phyloP scores from a whole-genome alignment of 306 rosid species.

The Alnus glutinosa region DNA sequence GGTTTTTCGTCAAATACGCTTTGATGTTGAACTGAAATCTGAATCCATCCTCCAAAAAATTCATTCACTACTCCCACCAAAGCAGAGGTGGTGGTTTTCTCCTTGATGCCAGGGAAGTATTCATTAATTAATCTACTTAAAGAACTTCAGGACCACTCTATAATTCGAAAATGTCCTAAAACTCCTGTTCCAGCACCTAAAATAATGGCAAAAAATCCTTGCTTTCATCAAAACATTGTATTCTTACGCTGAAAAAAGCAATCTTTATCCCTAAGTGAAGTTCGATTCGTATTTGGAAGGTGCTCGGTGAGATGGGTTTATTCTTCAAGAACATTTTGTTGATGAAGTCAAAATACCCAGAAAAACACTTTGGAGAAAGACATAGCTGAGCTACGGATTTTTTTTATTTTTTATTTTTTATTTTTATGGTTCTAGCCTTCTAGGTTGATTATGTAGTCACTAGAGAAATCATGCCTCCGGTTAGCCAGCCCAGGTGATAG shows the following conservation, averaged over 20 bases:
- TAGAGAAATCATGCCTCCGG: too few species aligned
- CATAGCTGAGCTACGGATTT: background rate
- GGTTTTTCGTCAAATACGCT: background rate
- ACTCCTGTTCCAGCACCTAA: slow-evolving; percentile 11
- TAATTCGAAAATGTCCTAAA: slow-evolving; percentile 11
- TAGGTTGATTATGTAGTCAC: background rate
- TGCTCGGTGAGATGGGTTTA: background rate
- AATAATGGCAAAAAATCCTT: background rate
- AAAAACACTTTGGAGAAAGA: background rate
- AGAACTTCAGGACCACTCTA: slow-evolving; percentile 7
- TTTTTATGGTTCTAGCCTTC: background rate
- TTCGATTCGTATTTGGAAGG: background rate
- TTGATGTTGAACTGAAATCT: background rate
- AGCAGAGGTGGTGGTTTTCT: background rate
- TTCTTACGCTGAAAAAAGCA: background rate
- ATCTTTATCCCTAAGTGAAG: background rate
- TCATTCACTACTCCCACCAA: slow-evolving; percentile 6
- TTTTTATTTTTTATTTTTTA: background rate
- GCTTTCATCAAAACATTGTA: background rate
- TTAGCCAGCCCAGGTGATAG: too few species aligned
- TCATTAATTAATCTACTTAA: background rate
- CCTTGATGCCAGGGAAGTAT: background rate
- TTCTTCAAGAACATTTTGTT: background rate
- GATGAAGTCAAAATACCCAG: background rate
- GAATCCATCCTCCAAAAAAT: background rate